A percentile compares a stretch with the other conserved stretches of the same genome.
phyloP scores from a whole-genome alignment of 768 basidiomycete species.

The Hemileccinum rubropunctum region DNA sequence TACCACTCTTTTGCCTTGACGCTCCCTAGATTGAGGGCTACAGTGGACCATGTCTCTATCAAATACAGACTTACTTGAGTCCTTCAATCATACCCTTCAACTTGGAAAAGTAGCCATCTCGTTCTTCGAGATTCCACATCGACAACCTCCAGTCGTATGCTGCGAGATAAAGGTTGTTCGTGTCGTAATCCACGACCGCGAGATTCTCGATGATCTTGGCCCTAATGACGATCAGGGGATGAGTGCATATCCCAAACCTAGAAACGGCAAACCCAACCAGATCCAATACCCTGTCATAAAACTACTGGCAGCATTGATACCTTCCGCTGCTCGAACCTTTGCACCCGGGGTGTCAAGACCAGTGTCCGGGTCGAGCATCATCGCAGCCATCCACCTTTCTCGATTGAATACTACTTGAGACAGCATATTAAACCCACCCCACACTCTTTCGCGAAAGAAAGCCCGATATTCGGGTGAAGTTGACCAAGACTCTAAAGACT shows the following conservation, averaged over 20 bases:
- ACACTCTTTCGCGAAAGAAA: slow-evolving; percentile 90
- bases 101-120: slow-evolving; percentile 85
- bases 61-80: slow-evolving; percentile 49
- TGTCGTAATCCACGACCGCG: slow-evolving; percentile 90
- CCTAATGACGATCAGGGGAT: slow-evolving; percentile 38
- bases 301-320: slow-evolving; percentile 84
- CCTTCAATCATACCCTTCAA: slow-evolving; percentile 81
- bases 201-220: slow-evolving; percentile 93
- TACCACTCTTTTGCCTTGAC: slow-evolving; percentile 76
- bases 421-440: slow-evolving; percentile 81
- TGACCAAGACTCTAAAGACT: slow-evolving; percentile 93
- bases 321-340: slow-evolving; percentile 90
- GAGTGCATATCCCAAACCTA: neutral
- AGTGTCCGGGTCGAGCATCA: slow-evolving; percentile 88
- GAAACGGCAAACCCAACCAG: slow-evolving; percentile 48
- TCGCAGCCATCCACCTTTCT: slow-evolving; percentile 85
- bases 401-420: slow-evolving; percentile 80
- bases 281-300: slow-evolving; percentile 95
- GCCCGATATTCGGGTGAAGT: slow-evolving; percentile 79
- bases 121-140: slow-evolving; percentile 86
- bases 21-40: slow-evolving; percentile 40
- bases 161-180: slow-evolving; percentile 80
- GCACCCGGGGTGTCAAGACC: slow-evolving; percentile 85
- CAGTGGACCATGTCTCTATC: neutral
- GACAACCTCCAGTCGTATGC: slow-evolving; percentile 92